These are phyloP conservation scores for Pseudogymnoascus destructans DNA, from an alignment of 2,329 filamentous ascomycete species.

Conservation along the genomic window DNA sequence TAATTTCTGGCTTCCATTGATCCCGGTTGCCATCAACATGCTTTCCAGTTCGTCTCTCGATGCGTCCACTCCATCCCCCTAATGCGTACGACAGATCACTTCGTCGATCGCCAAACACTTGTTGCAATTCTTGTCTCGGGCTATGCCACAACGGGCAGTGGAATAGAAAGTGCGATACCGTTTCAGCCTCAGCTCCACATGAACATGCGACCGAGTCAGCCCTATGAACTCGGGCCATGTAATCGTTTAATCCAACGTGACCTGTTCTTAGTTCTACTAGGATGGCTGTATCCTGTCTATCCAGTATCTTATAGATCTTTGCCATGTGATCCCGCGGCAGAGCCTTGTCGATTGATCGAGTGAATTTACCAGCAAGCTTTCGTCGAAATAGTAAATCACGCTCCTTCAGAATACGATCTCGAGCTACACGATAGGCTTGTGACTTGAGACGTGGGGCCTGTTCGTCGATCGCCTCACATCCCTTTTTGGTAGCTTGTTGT, in stretches of 20 bases:
- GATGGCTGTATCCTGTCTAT: neutral
- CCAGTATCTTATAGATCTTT: neutral
- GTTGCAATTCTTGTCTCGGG: neutral
- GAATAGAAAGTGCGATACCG: neutral
- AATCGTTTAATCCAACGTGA: neutral
- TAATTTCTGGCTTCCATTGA: slow-evolving; percentile 5
- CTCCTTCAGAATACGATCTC: neutral
- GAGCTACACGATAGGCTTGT: neutral
- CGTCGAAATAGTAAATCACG: neutral
- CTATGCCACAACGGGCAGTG: neutral
- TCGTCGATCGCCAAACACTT: neutral
- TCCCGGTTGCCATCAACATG: slow-evolving; percentile 3
- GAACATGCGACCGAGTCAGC: neutral
- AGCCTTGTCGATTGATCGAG: neutral
- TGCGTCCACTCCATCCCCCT: slow-evolving; percentile 2
- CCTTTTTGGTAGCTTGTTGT: slow-evolving; percentile 11
- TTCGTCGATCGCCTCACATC: slow-evolving; percentile 7
- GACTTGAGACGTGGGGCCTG: slow-evolving; percentile 1
- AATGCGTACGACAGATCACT: neutral
- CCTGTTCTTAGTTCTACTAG: neutral
- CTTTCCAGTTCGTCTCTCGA: slow-evolving; percentile 8
- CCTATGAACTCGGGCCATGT: neutral
- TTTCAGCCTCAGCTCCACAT: neutral
- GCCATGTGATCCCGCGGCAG: neutral
- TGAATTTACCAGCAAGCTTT: neutral